Base-by-base conservation (phyloP, 352 stramenopile species). In the Globisporangium recalcitrans region DNA sequence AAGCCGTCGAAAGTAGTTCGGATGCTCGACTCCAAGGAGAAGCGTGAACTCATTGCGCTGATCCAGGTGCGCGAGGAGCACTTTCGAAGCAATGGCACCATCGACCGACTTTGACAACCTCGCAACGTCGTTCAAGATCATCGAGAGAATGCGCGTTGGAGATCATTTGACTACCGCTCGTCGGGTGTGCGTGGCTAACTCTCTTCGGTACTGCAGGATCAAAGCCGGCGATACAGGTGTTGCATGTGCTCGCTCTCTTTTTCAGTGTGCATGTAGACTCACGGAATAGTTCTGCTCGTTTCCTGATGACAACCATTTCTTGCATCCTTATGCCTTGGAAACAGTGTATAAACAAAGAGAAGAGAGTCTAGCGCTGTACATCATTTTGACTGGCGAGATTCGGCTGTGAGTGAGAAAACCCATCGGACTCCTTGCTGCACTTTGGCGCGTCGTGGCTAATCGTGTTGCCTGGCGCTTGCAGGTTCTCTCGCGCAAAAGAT, bases 271-370 rank as follows among this genome's bases (percentile, higher is more conserved):
- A 4, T 36, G 16, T 21, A 38, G 8, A 46, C 19, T 8, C 2
- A 6, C n/a, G 44, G 9, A 26, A 26, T 51, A 7, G 2, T 6
- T 38, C 19, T 55, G 16, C 5, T 2, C 19, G 19, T 24, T 36
- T 22, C 24, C 13, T 38, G 21, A 2, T 32, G 29, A 22, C 34
- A 44, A 5, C 22, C 24, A 11, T 46, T 52, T 24, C 16, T 36
- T 4, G 8, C 19, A 31, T 14, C 8, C 27, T 51, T 14, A 52
- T 19, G 21, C 6, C 58, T 16, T 27, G 7, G 19, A 4, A 16
- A 7, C 36, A 80, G 70, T 80, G 8, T 80, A 67, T 40, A 68
- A 51, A 19, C 69, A 80, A 62, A 70, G 65, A 26, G 67, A 80
- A 40, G 54, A 59, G 1, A 53, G 61, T 47, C 34, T 62, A 46